Percentiles rank a stretch among this genome's conserved stretches.
Evolutionary conservation across 2,329 filamentous ascomycete genomes (phyloP).

Genomic region (Sporothrix humicola): DNA sequence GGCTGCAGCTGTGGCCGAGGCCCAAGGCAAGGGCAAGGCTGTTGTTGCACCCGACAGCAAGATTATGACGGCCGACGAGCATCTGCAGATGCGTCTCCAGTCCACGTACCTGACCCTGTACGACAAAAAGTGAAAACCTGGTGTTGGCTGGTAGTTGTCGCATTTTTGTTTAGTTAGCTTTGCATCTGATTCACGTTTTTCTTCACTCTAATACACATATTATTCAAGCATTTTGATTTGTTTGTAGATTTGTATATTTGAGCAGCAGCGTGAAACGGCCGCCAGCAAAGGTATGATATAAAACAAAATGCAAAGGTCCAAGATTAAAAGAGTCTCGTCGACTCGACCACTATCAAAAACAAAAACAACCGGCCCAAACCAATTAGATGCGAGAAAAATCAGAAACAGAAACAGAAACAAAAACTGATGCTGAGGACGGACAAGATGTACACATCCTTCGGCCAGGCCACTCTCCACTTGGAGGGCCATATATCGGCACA

Average conservation of each 20-base stretch:
- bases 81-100: conserved; percentile 65
- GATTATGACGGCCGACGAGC: conserved; percentile 67
- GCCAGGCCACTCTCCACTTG: not conserved
- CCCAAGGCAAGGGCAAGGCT: conserved; percentile 26
- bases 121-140: conserved; percentile 38
- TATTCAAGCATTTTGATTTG: not conserved
- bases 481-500: not conserved
- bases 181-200: not conserved
- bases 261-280: not conserved
- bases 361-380: not conserved
- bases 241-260: conserved; percentile 13
- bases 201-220: too few species aligned
- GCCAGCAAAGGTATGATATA: not conserved
- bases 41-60: conserved; percentile 46
- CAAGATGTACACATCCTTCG: not conserved
- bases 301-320: conserved; percentile 1
- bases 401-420: not conserved
- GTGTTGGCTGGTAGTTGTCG: not conserved
- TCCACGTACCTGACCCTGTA: conserved; percentile 65
- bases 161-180: not conserved
- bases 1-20: conserved; percentile 47
- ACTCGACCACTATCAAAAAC: conserved; percentile 3
- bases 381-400: not conserved
- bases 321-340: conserved; percentile 11
- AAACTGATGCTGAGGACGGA: not conserved